phyloP scores from a whole-genome alignment of 2,329 filamentous ascomycete species.

The Botrytis cinerea region DNA sequence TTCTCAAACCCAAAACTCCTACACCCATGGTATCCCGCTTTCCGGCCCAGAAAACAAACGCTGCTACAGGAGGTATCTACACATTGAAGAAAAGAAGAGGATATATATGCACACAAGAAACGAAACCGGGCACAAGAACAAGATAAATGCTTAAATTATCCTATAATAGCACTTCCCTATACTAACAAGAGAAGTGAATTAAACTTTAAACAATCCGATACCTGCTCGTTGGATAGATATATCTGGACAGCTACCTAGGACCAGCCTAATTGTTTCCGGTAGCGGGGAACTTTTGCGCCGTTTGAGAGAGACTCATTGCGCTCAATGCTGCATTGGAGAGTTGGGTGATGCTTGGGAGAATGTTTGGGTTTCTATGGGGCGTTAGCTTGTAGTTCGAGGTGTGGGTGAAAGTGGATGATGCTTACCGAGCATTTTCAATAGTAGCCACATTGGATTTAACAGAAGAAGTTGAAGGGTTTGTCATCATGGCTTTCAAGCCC shows the following conservation, averaged over 20 bases:
- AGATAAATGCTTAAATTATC: constrained; percentile 4
- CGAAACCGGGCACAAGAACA: neutral
- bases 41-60: neutral
- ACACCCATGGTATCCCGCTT: neutral
- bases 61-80: neutral
- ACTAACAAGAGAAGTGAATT: neutral
- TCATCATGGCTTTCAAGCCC: constrained; percentile 33
- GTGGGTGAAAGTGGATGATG: too few relatives aligned
- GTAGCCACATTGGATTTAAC: constrained; percentile 24
- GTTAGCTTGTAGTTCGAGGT: neutral
- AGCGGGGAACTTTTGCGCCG: constrained; percentile 30
- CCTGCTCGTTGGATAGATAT: neutral
- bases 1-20: neutral
- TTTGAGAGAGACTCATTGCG: constrained; percentile 27
- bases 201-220: neutral
- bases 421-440: constrained; percentile 20
- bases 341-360: constrained; percentile 37
- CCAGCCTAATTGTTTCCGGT: constrained; percentile 27
- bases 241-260: neutral
- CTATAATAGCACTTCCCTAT: neutral
- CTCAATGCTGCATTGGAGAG: constrained; percentile 35
- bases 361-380: constrained; percentile 34
- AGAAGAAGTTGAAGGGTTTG: neutral
- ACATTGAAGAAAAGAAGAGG: neutral
- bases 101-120: neutral